These are phyloP conservation scores for Silene conica DNA, from an alignment of 148 eudicot genomes.

Conservation along the genomic window DNA sequence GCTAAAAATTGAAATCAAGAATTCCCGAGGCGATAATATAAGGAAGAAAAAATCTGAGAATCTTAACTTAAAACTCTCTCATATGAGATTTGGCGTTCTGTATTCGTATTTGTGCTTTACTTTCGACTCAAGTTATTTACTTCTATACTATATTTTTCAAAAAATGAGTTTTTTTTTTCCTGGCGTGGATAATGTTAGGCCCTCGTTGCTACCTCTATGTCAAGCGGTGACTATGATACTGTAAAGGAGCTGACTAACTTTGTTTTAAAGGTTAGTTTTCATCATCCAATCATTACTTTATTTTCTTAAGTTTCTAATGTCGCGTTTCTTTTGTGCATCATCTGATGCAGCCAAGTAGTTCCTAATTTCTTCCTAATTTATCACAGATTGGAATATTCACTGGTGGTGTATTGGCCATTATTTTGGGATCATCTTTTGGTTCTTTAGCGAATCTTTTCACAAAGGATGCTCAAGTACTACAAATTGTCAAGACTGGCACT, in stretches of 20 bases:
- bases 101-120: neutral
- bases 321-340: neutral
- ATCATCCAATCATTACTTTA: neutral
- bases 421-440: conserved; percentile 65
- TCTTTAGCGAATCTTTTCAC: conserved; percentile 70
- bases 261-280: conserved; percentile 55
- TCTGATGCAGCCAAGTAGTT: neutral
- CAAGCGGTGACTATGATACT: conserved; percentile 57
- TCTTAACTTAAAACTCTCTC: neutral
- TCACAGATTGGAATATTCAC: conserved; percentile 63
- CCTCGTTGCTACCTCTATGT: conserved; percentile 68
- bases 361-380: conserved; percentile 8
- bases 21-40: too few species aligned
- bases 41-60: neutral
- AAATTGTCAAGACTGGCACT: conserved; percentile 59
- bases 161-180: too few species aligned
- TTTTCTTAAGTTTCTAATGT: neutral
- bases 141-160: neutral
- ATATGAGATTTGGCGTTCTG: neutral
- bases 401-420: conserved; percentile 60
- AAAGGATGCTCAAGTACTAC: conserved; percentile 59
- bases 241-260: conserved; percentile 64
- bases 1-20: neutral
- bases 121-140: neutral
- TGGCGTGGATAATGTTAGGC: conserved; percentile 41